Evolutionary conservation across 139 green algal species (phyloP).

Genomic region (Zygnema cylindricum): DNA sequence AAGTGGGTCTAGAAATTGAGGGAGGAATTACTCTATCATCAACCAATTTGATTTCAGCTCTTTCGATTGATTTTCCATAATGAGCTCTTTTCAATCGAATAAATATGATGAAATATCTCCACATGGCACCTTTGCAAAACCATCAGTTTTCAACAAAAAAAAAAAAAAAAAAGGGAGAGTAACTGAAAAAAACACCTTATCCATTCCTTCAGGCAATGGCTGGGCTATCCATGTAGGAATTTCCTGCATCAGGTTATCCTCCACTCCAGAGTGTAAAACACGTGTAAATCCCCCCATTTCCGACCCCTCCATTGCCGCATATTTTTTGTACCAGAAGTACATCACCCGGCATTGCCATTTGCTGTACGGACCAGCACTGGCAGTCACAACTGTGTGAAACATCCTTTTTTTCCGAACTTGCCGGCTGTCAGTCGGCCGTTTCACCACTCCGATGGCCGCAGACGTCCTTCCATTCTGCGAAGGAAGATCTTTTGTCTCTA

Average conservation of each 20-base stretch:
- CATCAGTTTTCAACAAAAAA: too few species aligned
- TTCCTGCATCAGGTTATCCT: conserved; percentile 94
- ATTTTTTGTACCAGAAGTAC: conserved; percentile 71
- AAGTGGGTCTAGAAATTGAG: too few species aligned
- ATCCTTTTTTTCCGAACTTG: conserved; percentile 35
- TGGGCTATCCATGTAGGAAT: conserved; percentile 93
- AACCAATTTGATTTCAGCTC: too few species aligned
- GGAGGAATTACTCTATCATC: too few species aligned
- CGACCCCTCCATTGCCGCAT: conserved; percentile 73
- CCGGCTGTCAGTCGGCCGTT: neutral
- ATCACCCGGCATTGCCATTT: conserved; percentile 73
- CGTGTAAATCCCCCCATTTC: conserved; percentile 95
- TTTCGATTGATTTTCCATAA: too few species aligned
- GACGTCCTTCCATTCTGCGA: neutral
- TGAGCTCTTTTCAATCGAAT: too few species aligned
- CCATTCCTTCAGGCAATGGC: conserved; percentile 65
- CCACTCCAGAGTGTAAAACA: conserved; percentile 85
- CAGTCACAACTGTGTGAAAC: conserved; percentile 63
- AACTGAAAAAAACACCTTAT: conserved; percentile 52
- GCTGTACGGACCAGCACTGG: conserved; percentile 64
- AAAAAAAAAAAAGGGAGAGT: too few species aligned
- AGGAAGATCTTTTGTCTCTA: neutral
- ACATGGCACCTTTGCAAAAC: too few species aligned
- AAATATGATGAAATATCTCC: too few species aligned
- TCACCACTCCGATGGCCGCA: neutral